Evolutionary conservation across 1,284 basidiomycete species (phyloP).

Genomic region (Volvariella surrecta): DNA sequence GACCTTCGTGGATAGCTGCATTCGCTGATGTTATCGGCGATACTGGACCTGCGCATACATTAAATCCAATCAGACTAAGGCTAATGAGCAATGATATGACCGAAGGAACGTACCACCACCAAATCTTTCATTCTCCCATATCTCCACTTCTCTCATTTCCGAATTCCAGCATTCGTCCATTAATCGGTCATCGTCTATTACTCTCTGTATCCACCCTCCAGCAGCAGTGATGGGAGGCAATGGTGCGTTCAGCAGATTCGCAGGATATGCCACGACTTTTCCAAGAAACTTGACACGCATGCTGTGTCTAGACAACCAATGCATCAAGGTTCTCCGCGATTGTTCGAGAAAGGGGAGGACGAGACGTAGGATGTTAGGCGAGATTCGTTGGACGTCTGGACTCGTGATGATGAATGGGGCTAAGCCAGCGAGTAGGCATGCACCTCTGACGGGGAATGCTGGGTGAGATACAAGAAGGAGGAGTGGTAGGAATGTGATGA

Average conservation of each 20-base stretch:
- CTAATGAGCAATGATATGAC: too few relatives aligned
- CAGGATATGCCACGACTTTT: not conserved
- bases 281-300: not conserved
- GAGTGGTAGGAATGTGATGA: conserved; percentile 34
- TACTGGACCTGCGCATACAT: conserved; percentile 1
- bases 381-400: conserved; percentile 27
- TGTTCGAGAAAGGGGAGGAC: conserved; percentile 15
- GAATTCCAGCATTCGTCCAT: conserved; percentile 54
- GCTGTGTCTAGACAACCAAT: not conserved
- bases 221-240: conserved; percentile 14
- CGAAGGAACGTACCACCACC: conserved; percentile 13
- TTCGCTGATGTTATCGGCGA: not conserved
- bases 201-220: conserved; percentile 21
- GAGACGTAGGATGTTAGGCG: not conserved
- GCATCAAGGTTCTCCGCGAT: conserved; percentile 5
- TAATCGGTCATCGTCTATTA: conserved; percentile 57
- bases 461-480: conserved; percentile 40
- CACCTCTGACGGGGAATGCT: conserved; percentile 49
- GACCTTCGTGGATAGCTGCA: too few relatives aligned
- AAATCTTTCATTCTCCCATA: conserved; percentile 74
- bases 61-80: not conserved
- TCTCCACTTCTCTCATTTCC: conserved; percentile 55
- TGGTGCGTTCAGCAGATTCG: conserved; percentile 8
- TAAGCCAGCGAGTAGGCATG: conserved; percentile 48
- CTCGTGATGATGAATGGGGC: conserved; percentile 45